Evolutionary conservation across 768 basidiomycete species (phyloP).

Genomic region (Collybia nuda): DNA sequence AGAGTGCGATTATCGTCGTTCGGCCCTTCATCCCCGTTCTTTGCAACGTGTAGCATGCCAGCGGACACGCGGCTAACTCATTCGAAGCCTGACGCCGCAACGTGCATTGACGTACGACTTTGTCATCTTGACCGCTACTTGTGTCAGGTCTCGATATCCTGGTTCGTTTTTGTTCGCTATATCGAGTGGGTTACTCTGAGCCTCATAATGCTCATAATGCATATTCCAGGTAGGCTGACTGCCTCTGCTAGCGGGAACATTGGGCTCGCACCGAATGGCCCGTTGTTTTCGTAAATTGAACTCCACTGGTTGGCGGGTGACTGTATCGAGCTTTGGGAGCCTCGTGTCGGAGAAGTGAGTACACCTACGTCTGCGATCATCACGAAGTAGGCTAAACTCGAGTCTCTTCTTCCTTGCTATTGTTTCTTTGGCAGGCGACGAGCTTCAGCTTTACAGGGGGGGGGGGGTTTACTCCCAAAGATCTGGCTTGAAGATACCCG

Average conservation of each 20-base stretch:
- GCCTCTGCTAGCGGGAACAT: background rate
- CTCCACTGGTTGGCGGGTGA: background rate
- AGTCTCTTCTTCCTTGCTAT: too few species aligned
- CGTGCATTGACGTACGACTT: too few species aligned
- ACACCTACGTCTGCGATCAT: conserved; percentile 8
- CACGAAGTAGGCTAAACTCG: background rate
- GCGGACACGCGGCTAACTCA: too few species aligned
- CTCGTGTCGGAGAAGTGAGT: background rate
- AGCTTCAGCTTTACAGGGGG: too few species aligned
- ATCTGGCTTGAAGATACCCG: too few species aligned
- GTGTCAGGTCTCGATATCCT: too few species aligned
- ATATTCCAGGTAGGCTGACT: background rate
- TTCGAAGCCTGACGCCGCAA: too few species aligned
- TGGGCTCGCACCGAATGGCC: background rate
- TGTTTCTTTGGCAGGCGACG: too few species aligned
- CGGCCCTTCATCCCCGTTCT: conserved; percentile 2
- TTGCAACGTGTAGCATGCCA: background rate
- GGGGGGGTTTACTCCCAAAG: too few species aligned
- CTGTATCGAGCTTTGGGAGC: background rate
- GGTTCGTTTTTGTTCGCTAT: background rate
- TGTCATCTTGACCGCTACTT: too few species aligned
- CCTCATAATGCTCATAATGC: background rate
- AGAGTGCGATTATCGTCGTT: background rate
- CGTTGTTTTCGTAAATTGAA: background rate
- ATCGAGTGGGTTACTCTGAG: background rate